phyloP scores from a whole-genome alignment of 2,329 filamentous ascomycete species.

The Knufia fluminis region DNA sequence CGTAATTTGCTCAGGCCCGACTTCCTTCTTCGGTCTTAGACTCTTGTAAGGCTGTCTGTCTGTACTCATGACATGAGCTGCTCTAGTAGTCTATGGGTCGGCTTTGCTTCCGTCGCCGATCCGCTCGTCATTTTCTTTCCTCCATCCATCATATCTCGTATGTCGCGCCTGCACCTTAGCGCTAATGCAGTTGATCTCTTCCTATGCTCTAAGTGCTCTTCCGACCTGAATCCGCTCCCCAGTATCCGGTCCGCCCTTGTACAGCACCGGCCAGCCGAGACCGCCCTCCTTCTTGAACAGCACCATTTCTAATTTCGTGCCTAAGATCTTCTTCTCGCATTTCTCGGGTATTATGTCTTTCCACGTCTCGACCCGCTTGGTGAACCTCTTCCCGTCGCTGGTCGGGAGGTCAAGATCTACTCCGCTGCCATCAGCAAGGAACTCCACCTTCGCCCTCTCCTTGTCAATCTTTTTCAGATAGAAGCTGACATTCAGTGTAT shows the following conservation, averaged over 20 bases:
- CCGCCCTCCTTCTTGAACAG: slow-evolving; percentile 61
- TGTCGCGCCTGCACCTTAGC: no score
- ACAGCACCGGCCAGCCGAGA: slow-evolving; percentile 70
- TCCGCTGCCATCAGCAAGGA: slow-evolving; percentile 35
- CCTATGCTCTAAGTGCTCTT: slow-evolving; percentile 54
- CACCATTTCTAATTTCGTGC: slow-evolving; percentile 78
- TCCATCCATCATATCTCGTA: no score
- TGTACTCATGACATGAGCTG: no score
- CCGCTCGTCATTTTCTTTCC: no score
- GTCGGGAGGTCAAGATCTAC: slow-evolving; percentile 78
- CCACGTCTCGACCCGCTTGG: slow-evolving; percentile 63
- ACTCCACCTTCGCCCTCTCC: slow-evolving; percentile 61
- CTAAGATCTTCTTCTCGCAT: slow-evolving; percentile 70
- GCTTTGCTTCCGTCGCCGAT: no score
- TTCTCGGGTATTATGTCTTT: slow-evolving; percentile 65
- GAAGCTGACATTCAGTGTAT: slow-evolving; percentile 76
- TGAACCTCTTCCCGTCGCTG: slow-evolving; percentile 74
- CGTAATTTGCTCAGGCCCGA: no score
- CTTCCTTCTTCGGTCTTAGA: no score
- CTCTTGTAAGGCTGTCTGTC: no score
- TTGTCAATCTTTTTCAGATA: slow-evolving; percentile 98
- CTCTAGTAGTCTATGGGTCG: no score
- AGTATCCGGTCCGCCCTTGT: slow-evolving; percentile 62
- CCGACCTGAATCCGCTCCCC: slow-evolving; percentile 87
- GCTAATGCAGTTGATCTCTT: no score